Percentiles rank a stretch among this genome's conserved stretches.
Conservation (phyloP, 306 rosid species). For the Quercus gilva region DNA sequence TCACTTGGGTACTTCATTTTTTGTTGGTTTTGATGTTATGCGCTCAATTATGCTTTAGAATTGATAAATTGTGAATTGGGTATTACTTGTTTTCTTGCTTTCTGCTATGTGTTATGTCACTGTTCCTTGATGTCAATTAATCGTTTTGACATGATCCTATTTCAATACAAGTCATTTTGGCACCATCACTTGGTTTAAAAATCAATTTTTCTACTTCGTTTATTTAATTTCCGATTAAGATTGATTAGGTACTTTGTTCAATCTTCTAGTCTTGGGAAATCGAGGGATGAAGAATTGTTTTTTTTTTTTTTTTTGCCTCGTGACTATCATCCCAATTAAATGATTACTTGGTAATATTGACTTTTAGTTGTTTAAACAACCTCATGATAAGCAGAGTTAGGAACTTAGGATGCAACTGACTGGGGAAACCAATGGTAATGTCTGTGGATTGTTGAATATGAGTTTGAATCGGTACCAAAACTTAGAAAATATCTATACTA, state of each 20-base stretch:
- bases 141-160: background rate
- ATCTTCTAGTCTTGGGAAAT: too few species aligned
- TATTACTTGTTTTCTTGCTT: background rate
- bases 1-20: background rate
- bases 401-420: too few species aligned
- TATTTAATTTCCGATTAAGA: background rate
- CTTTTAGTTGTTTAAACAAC: too few species aligned
- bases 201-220: background rate
- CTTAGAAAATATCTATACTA: too few species aligned
- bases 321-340: too few species aligned
- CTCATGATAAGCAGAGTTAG: too few species aligned
- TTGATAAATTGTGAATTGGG: background rate
- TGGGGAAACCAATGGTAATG: too few species aligned
- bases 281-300: too few species aligned
- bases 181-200: background rate
- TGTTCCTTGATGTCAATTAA: background rate
- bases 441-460: too few species aligned
- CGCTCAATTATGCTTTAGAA: background rate
- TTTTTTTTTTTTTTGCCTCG: too few species aligned
- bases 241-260: background rate
- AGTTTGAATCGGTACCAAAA: too few species aligned
- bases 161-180: background rate
- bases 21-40: background rate
- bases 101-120: background rate
- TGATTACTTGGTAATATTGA: too few species aligned